phyloP scores from a whole-genome alignment of 2,329 filamentous ascomycete genomes.

The Pseudofabraea citricarpa region DNA sequence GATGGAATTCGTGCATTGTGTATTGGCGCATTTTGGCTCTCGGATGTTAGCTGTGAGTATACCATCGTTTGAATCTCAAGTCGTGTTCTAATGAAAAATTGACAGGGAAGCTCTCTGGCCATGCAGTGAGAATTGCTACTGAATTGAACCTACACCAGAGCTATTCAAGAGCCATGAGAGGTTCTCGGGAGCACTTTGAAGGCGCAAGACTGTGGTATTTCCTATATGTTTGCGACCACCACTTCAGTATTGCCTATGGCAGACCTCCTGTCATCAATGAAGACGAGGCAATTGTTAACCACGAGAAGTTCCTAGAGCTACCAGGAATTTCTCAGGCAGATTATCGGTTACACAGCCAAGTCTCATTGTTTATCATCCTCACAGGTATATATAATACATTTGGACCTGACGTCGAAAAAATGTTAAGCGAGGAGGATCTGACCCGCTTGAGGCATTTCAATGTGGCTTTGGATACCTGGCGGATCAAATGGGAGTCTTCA shows the following conservation, averaged over 20 bases:
- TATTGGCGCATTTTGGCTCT: slow-evolving; percentile 59
- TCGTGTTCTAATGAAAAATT: slow-evolving; percentile 36
- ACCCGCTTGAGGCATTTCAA: slow-evolving; percentile 31
- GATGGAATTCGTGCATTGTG: slow-evolving; percentile 56
- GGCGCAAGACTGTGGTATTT: slow-evolving; percentile 58
- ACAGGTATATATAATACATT: slow-evolving; percentile 54
- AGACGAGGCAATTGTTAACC: slow-evolving; percentile 49
- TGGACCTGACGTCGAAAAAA: slow-evolving; percentile 48
- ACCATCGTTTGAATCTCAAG: background rate
- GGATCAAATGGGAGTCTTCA: slow-evolving; percentile 31
- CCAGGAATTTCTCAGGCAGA: slow-evolving; percentile 48
- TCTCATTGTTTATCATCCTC: slow-evolving; percentile 55
- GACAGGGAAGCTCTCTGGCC: slow-evolving; percentile 50
- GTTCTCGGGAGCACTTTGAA: slow-evolving; percentile 44
- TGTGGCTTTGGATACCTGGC: slow-evolving; percentile 31
- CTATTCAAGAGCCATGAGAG: slow-evolving; percentile 43
- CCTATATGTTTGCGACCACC: slow-evolving; percentile 61
- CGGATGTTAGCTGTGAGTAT: slow-evolving; percentile 38
- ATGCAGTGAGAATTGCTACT: slow-evolving; percentile 53
- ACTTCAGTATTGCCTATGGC: slow-evolving; percentile 61
- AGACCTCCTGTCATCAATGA: slow-evolving; percentile 56
- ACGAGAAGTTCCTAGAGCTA: slow-evolving; percentile 47
- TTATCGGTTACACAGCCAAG: slow-evolving; percentile 52
- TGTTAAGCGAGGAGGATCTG: slow-evolving; percentile 36
- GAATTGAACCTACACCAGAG: slow-evolving; percentile 52